Conservation (phyloP, 2,329 filamentous ascomycete genomes). For the Davidsoniella neocaledoniae region DNA sequence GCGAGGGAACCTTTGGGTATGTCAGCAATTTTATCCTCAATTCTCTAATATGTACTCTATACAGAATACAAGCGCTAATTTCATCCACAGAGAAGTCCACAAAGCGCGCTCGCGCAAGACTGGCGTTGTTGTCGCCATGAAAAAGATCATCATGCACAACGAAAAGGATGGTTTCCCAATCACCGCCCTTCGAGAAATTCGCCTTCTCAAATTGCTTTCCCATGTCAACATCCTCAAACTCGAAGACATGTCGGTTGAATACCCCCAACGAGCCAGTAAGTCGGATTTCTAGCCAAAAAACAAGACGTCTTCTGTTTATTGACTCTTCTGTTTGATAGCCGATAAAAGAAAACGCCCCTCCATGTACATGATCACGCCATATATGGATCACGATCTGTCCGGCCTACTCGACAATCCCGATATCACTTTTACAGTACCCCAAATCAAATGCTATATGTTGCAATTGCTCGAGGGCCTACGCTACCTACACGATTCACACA, state of each 20-base stretch:
- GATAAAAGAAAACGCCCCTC: conserved; percentile 69
- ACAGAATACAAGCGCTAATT: background rate
- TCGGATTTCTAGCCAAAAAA: conserved; percentile 19
- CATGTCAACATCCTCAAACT: conserved; percentile 76
- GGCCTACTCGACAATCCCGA: conserved; percentile 89
- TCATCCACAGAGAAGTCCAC: conserved; percentile 50
- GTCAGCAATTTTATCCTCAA: conserved; percentile 22
- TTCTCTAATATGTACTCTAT: background rate
- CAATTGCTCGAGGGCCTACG: conserved; percentile 78
- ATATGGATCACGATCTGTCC: conserved; percentile 98
- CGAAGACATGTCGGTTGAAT: conserved; percentile 93
- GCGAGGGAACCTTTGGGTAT: conserved; percentile 79
- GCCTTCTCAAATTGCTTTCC: conserved; percentile 85
- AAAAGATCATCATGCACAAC: conserved; percentile 99
- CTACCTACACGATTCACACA: conserved; percentile 79
- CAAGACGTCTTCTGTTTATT: background rate
- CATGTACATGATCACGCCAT: conserved; percentile 97
- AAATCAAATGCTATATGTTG: conserved; percentile 96
- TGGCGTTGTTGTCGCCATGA: conserved; percentile 66
- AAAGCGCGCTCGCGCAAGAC: conserved; percentile 66
- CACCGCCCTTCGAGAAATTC: conserved; percentile 91
- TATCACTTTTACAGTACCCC: conserved; percentile 69
- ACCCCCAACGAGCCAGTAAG: conserved; percentile 38
- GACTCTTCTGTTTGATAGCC: conserved; percentile 20
- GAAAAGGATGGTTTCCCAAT: conserved; percentile 99